Percentiles rank a stretch among this genome's conserved stretches.
Evolutionary conservation across 495 filamentous ascomycete genomes (phyloP).

Genomic region (Polyplosphaeria fusca): DNA sequence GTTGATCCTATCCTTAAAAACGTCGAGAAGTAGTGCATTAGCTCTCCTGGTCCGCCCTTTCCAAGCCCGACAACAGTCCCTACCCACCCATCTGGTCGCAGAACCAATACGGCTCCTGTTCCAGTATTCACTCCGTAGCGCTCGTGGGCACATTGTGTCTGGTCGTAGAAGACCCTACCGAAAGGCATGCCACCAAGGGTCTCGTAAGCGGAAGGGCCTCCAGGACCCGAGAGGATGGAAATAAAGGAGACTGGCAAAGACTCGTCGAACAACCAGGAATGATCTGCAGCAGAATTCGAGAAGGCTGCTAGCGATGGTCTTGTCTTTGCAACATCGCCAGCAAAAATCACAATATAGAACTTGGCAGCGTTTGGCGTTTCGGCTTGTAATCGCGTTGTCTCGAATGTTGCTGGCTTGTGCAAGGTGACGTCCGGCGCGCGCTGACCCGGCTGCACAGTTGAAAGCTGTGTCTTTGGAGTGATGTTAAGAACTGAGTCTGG

Average conservation of each 20-base stretch:
- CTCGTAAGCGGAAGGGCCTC: conserved; percentile 43
- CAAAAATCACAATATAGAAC: conserved; percentile 44
- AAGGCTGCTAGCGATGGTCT: conserved; percentile 22
- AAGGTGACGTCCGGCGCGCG: conserved; percentile 46
- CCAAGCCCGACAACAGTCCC: conserved; percentile 36
- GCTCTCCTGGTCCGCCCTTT: conserved; percentile 19
- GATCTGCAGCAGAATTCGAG: not conserved
- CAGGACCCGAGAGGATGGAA: conserved; percentile 38
- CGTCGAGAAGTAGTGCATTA: conserved; percentile 42
- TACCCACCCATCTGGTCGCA: conserved; percentile 50
- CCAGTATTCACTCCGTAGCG: conserved; percentile 40
- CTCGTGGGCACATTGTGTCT: conserved; percentile 36
- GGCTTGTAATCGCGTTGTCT: conserved; percentile 42
- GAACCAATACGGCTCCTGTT: conserved; percentile 41
- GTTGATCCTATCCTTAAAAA: conserved; percentile 7
- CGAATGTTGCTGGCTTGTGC: conserved; percentile 45
- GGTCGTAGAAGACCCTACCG: conserved; percentile 44
- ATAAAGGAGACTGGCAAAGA: conserved; percentile 35
- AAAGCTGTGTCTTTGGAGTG: not conserved
- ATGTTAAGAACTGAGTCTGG: conserved; percentile 38
- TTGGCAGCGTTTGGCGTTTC: conserved; percentile 42
- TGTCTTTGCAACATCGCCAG: conserved; percentile 32
- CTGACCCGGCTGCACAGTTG: conserved; percentile 36
- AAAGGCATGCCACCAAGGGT: conserved; percentile 39
- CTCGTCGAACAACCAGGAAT: conserved; percentile 3